phyloP scores from a whole-genome alignment of 2,329 filamentous ascomycete genomes.

The Cordyceps farinosa region DNA sequence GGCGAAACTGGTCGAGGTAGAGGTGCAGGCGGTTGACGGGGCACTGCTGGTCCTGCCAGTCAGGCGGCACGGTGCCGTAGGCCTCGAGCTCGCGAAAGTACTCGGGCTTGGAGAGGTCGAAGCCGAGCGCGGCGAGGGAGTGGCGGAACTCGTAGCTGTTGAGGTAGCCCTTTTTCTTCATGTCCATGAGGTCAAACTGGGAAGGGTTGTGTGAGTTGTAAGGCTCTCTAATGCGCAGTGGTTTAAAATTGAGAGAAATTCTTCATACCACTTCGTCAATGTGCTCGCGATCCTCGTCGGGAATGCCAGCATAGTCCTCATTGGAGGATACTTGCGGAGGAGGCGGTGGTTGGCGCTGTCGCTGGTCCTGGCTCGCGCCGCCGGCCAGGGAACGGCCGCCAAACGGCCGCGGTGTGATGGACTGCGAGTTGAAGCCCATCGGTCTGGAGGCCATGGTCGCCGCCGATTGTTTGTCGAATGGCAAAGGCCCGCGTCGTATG shows the following conservation, averaged over 20 bases:
- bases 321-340: conserved; percentile 35
- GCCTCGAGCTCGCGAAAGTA: conserved; percentile 76
- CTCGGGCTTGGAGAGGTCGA: conserved; percentile 82
- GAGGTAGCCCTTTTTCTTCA: conserved; percentile 89
- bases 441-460: conserved; percentile 12
- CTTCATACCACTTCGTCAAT: conserved; percentile 81
- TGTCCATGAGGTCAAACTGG: conserved; percentile 91
- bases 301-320: conserved; percentile 49
- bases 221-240: too few species aligned
- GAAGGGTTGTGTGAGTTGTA: neutral
- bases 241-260: too few species aligned
- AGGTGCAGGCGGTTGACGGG: conserved; percentile 45
- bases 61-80: conserved; percentile 70
- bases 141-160: conserved; percentile 99
- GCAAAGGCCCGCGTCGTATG: neutral
- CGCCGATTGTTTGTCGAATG: neutral
- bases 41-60: conserved; percentile 46
- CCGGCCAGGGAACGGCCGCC: conserved; percentile 33
- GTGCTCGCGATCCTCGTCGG: conserved; percentile 87
- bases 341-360: conserved; percentile 27
- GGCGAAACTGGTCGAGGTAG: conserved; percentile 54
- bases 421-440: conserved; percentile 35
- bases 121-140: conserved; percentile 90
- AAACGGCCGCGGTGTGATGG: conserved; percentile 35
- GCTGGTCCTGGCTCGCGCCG: conserved; percentile 28